These are phyloP conservation scores for Phytophthora hybrid DNA, from an alignment of 352 stramenopile species.

Conservation along the genomic window DNA sequence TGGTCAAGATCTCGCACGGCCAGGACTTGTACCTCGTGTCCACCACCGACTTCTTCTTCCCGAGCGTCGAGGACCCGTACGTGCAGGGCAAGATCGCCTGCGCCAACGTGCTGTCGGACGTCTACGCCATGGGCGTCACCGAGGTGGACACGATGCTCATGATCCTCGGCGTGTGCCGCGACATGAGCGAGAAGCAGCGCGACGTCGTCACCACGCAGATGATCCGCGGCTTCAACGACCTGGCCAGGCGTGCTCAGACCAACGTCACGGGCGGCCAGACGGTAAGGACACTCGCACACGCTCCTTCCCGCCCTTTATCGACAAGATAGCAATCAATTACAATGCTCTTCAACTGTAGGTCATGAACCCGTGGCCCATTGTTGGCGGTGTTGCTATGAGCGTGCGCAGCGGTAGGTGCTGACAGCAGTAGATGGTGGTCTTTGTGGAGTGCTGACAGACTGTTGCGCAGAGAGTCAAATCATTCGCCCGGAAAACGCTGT, in stretches of 20 bases:
- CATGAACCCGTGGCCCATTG: constrained; percentile 96
- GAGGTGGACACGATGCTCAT: constrained; percentile 97
- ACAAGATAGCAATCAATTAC: too few relatives aligned
- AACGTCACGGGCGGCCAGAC: constrained; percentile 95
- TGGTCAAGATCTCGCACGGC: constrained; percentile 89
- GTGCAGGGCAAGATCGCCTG: constrained; percentile 93
- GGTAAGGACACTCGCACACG: too few relatives aligned
- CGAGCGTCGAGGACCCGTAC: constrained; percentile 95
- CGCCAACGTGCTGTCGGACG: constrained; percentile 95
- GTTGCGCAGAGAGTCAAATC: constrained; percentile 70
- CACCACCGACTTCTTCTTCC: constrained; percentile 98
- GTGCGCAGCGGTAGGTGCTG: constrained; percentile 71
- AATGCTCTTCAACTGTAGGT: constrained; percentile 40
- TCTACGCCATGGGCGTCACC: constrained; percentile 95
- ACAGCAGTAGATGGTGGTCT: neutral
- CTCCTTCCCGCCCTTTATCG: too few relatives aligned
- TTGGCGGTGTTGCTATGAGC: constrained; percentile 94
- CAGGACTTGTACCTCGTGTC: constrained; percentile 91
- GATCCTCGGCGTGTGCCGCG: constrained; percentile 92
- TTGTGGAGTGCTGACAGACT: neutral
- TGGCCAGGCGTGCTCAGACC: constrained; percentile 86
- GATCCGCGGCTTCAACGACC: constrained; percentile 95
- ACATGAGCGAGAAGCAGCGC: constrained; percentile 93
- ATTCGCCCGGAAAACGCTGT: constrained; percentile 92
- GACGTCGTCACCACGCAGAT: constrained; percentile 95